A percentile compares a stretch with the other conserved stretches of the same genome.
These are phyloP conservation scores for Penicillium janthinellum DNA, from an alignment of 2,329 filamentous ascomycete species.

Conservation along the genomic window DNA sequence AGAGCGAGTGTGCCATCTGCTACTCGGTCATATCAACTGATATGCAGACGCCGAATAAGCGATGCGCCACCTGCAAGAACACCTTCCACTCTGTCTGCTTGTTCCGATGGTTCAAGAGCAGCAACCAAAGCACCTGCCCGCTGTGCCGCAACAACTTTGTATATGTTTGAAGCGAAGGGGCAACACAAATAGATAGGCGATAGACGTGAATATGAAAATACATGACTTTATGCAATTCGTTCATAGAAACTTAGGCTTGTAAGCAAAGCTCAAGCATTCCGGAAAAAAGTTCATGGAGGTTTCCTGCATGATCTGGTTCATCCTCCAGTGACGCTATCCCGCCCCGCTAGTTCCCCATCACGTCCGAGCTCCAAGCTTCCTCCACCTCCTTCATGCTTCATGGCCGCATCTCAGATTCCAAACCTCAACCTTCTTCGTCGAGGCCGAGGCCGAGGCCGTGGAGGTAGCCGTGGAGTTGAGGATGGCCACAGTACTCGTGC, in stretches of 20 bases:
- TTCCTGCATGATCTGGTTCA: not conserved
- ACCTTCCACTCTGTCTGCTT: conserved; percentile 86
- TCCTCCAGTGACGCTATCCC: conserved; percentile 3
- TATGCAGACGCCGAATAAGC: conserved; percentile 87
- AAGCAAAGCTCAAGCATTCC: not conserved
- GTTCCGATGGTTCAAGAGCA: conserved; percentile 96
- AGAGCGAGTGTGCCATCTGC: conserved; percentile 94
- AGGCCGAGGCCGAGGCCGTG: conserved; percentile 51
- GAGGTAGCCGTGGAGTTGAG: conserved; percentile 25
- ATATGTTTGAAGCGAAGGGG: conserved; percentile 45
- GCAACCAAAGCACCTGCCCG: conserved; percentile 87
- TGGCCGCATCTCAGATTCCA: conserved; percentile 75
- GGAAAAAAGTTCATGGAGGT: not conserved
- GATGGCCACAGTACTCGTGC: conserved; percentile 34
- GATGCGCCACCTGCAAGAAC: conserved; percentile 90
- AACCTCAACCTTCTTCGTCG: conserved; percentile 68
- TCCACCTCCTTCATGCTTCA: conserved; percentile 38
- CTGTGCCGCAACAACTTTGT: conserved; percentile 87
- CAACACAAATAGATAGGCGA: conserved; percentile 17
- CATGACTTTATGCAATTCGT: not conserved
- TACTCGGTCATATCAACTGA: conserved; percentile 91
- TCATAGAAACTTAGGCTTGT: not conserved
- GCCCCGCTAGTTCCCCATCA: conserved; percentile 19
- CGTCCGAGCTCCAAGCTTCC: conserved; percentile 23
- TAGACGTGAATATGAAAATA: conserved; percentile 13